Evolutionary conservation across 352 stramenopile genomes (phyloP).

Genomic region (Phytophthora quininea): DNA sequence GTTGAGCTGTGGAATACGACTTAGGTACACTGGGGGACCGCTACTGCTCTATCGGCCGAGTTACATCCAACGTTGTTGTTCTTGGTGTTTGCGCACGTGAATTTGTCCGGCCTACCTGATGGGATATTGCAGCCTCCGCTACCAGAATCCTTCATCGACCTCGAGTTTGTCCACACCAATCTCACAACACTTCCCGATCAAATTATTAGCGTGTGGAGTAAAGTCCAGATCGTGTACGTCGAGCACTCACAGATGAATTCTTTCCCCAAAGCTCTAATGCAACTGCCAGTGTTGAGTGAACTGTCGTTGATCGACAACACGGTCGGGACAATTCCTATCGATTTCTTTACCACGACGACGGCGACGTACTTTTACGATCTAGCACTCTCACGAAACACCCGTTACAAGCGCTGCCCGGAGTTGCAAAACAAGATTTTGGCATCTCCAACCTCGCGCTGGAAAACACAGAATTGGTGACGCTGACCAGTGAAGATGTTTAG

Average conservation of each 20-base stretch:
- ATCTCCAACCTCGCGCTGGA: constrained; percentile 39
- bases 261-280: constrained; percentile 31
- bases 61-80: constrained; percentile 37
- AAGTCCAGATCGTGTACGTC: constrained; percentile 11
- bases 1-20: constrained; percentile 70
- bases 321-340: constrained; percentile 18
- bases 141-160: constrained; percentile 44
- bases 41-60: constrained; percentile 38
- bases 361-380: constrained; percentile 20
- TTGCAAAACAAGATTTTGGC: constrained; percentile 2
- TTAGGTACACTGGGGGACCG: constrained; percentile 36
- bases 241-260: constrained; percentile 30
- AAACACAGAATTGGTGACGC: constrained; percentile 22
- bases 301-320: constrained; percentile 39
- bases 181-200: constrained; percentile 34
- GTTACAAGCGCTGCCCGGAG: constrained; percentile 21
- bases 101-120: constrained; percentile 48
- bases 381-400: constrained; percentile 30
- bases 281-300: constrained; percentile 23
- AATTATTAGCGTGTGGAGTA: constrained; percentile 31
- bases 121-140: constrained; percentile 37
- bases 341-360: constrained; percentile 4
- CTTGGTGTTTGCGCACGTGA: constrained; percentile 44
- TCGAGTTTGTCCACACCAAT: constrained; percentile 52
- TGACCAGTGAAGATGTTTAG: constrained; percentile 1